Conservation (phyloP, 129 eudicot genomes). For the Dittrichia graveolens region DNA sequence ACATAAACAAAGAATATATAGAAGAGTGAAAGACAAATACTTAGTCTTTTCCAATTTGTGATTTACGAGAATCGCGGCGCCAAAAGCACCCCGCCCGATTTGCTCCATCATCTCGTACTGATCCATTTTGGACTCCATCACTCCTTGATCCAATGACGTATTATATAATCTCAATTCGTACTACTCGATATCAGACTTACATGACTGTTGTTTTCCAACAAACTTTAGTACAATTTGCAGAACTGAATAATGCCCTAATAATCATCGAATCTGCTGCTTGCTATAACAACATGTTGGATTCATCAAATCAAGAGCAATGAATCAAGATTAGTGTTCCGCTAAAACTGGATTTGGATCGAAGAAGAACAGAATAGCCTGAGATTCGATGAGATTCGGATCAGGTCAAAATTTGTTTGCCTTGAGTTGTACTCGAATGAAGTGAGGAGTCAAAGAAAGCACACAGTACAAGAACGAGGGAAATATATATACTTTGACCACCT, state of each 20-base stretch:
- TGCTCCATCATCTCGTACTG: constrained; percentile 99
- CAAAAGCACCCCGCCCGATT: constrained; percentile 99
- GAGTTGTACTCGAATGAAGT: not conserved
- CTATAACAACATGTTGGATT: constrained; percentile 6
- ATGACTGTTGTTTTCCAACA: not conserved
- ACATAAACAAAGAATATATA: not conserved
- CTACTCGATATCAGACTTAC: constrained; percentile 15
- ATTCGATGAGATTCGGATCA: constrained; percentile 29
- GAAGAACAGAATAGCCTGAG: constrained; percentile 11
- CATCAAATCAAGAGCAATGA: constrained; percentile 21
- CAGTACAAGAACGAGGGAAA: constrained; percentile 25
- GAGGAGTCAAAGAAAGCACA: constrained; percentile 23
- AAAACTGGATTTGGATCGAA: not conserved
- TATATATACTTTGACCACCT: constrained; percentile 15
- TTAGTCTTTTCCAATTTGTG: constrained; percentile 85
- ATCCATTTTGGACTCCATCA: constrained; percentile 90
- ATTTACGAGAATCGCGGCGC: constrained; percentile 97
- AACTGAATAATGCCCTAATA: constrained; percentile 8
- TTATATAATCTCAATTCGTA: constrained; percentile 8
- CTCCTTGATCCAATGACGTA: constrained; percentile 39
- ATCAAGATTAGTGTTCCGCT: not conserved
- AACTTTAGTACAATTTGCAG: not conserved
- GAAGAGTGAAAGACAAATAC: constrained; percentile 31
- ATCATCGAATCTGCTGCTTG: constrained; percentile 24
- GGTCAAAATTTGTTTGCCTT: constrained; percentile 26